phyloP scores from a whole-genome alignment of 2,329 filamentous ascomycete genomes.

The Blastomyces silverae region DNA sequence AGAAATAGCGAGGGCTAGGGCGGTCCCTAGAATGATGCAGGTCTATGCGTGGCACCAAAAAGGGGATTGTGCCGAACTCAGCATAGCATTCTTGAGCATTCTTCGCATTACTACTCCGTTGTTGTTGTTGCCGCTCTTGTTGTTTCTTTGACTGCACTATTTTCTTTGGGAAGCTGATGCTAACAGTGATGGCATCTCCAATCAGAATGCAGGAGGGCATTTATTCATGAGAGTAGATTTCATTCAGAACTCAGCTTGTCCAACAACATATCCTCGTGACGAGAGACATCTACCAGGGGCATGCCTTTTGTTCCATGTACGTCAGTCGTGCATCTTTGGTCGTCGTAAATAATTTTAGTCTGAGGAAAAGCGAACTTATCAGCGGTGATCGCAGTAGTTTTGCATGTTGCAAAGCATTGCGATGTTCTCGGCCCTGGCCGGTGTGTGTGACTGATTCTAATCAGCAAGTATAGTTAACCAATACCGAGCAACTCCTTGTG shows the following conservation, averaged over 20 bases:
- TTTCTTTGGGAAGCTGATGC: neutral
- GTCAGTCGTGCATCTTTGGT: conserved; percentile 7
- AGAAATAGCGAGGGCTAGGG: neutral
- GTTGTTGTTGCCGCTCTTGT: neutral
- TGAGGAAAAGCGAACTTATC: neutral
- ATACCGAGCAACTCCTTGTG: neutral
- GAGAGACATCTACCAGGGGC: conserved; percentile 6
- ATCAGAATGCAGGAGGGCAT: neutral
- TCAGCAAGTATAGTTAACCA: neutral
- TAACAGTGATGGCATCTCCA: neutral
- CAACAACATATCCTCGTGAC: conserved; percentile 7
- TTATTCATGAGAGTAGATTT: neutral
- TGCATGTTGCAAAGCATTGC: conserved; percentile 3
- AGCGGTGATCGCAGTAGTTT: neutral
- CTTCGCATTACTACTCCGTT: no score
- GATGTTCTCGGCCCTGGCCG: neutral
- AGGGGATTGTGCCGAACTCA: neutral
- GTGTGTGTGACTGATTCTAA: neutral
- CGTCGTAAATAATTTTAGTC: conserved; percentile 4
- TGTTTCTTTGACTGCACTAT: neutral
- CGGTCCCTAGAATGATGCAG: neutral
- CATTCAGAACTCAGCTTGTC: neutral
- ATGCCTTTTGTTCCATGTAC: neutral
- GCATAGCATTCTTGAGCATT: neutral
- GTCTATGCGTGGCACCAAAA: conserved; percentile 9